Percentiles rank a stretch among this genome's conserved stretches.
Conservation (phyloP, 2,329 filamentous ascomycete genomes). For the Ambrosiella xylebori region DNA sequence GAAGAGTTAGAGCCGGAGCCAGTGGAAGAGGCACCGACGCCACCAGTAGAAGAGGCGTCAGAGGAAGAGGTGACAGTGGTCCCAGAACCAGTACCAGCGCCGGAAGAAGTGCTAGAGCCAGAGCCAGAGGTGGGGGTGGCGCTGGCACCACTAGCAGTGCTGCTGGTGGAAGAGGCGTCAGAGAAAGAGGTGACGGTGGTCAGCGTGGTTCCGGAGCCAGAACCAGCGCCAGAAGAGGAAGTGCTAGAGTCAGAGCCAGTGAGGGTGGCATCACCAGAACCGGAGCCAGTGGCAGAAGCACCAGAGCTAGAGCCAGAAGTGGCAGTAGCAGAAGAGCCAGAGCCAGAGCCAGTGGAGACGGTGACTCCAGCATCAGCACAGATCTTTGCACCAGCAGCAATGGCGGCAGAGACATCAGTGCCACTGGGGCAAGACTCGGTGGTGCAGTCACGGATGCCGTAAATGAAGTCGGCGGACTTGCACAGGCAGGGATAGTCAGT, state of each 20-base stretch:
- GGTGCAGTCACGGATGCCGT: slow-evolving; percentile 35
- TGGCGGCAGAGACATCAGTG: slow-evolving; percentile 21
- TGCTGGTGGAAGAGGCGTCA: neutral
- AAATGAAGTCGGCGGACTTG: slow-evolving; percentile 28
- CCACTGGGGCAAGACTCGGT: slow-evolving; percentile 23
- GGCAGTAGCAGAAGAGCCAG: slow-evolving; percentile 14
- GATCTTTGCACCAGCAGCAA: slow-evolving; percentile 24
- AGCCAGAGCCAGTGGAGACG: slow-evolving; percentile 10
- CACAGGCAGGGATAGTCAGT: slow-evolving; percentile 30
- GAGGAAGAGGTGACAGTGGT: slow-evolving; percentile 16
- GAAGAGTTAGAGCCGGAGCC: slow-evolving; percentile 12
- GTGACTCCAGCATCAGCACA: slow-evolving; percentile 19
- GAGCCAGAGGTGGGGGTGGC: neutral
- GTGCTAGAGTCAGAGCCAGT: neutral
- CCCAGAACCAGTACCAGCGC: slow-evolving; percentile 1
- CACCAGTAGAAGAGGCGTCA: slow-evolving; percentile 13
- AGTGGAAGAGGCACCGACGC: slow-evolving; percentile 14
- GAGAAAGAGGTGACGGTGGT: neutral
- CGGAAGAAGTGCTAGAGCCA: neutral
- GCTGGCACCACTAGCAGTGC: neutral
- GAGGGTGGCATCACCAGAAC: neutral
- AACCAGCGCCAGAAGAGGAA: slow-evolving; percentile 2
- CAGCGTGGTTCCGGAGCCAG: slow-evolving; percentile 1
- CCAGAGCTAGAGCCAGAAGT: neutral
- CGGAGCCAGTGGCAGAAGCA: slow-evolving; percentile 13